phyloP scores from a whole-genome alignment of 2,329 filamentous ascomycete species.

The Hypoxylon sp. region DNA sequence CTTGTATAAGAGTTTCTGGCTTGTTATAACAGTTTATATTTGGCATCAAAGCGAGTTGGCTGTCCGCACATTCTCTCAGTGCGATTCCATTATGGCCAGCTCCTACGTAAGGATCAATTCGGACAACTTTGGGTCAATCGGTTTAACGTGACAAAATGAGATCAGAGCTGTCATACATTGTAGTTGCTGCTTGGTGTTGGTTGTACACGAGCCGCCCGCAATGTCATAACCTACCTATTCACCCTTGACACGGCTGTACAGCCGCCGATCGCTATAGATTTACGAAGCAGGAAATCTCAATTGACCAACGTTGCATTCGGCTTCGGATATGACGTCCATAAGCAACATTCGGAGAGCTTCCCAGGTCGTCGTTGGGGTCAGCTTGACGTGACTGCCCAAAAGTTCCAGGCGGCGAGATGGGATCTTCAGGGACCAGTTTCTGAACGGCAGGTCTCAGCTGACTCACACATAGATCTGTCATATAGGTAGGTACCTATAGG shows the following conservation, averaged over 20 bases:
- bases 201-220: neutral
- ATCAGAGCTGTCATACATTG: neutral
- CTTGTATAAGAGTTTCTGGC: neutral
- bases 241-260: neutral
- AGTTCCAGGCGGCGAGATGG: slow-evolving; percentile 2
- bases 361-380: neutral
- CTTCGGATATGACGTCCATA: neutral
- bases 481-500: neutral
- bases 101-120: neutral
- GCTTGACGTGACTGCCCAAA: neutral
- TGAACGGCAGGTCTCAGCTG: slow-evolving; percentile 5
- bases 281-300: neutral
- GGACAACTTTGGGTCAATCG: too few species aligned
- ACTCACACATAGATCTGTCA: neutral
- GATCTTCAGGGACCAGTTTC: slow-evolving; percentile 21
- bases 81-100: neutral
- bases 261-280: neutral
- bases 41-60: neutral
- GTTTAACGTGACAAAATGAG: neutral
- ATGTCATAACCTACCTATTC: neutral
- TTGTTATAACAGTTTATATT: neutral
- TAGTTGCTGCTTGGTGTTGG: neutral
- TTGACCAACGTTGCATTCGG: slow-evolving; percentile 1
- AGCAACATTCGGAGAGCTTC: neutral
- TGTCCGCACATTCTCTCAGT: neutral